Conservation (phyloP, 148 eudicot species). For the Cornus florida region DNA sequence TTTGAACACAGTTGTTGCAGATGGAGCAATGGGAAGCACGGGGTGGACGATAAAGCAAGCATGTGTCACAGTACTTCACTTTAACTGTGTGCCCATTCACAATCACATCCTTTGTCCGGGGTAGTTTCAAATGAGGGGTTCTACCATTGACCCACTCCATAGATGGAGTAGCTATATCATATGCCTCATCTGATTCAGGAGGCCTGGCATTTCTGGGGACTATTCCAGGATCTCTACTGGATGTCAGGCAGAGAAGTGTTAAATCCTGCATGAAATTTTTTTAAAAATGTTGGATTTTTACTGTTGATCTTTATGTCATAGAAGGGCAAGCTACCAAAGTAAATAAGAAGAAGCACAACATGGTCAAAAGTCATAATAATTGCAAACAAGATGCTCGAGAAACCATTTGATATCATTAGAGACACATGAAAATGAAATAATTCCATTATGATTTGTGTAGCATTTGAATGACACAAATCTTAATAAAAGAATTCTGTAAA, state of each 20-base stretch:
- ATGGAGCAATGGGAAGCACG: slow-evolving; percentile 98
- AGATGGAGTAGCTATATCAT: slow-evolving; percentile 59
- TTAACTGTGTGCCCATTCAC: slow-evolving; percentile 77
- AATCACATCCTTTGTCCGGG: slow-evolving; percentile 62
- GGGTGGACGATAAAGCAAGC: slow-evolving; percentile 93
- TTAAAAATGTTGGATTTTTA: background rate
- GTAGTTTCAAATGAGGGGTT: slow-evolving; percentile 68
- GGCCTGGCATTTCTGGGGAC: slow-evolving; percentile 71
- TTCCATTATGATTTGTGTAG: background rate
- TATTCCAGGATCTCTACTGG: slow-evolving; percentile 94
- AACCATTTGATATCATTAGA: background rate
- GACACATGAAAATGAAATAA: background rate
- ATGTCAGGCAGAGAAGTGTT: slow-evolving; percentile 73
- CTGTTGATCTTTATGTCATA: background rate
- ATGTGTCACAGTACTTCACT: slow-evolving; percentile 92
- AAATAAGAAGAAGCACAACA: background rate
- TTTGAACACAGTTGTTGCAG: slow-evolving; percentile 95
- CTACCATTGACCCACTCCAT: slow-evolving; percentile 91
- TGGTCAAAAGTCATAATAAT: too few species aligned
- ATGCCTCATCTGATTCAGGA: slow-evolving; percentile 69
- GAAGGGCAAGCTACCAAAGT: background rate
- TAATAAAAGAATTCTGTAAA: background rate
- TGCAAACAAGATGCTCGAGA: background rate
- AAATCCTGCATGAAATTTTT: slow-evolving; percentile 55
- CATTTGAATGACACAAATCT: background rate